Conservation (phyloP, 2,329 filamentous ascomycete species). For the Dothidotthia symphoricarpi region DNA sequence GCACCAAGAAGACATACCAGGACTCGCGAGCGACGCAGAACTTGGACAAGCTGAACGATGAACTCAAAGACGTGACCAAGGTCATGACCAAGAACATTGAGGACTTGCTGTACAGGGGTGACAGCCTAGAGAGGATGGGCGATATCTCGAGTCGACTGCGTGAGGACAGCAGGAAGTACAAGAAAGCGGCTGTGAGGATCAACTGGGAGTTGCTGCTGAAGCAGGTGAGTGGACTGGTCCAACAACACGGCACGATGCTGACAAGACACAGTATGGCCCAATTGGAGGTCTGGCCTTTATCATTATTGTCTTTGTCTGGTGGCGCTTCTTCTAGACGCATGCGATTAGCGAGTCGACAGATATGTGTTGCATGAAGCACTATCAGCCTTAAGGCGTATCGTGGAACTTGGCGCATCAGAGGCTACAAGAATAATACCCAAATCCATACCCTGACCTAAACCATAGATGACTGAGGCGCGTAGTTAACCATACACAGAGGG, state of each 20-base stretch:
- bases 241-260: constrained; percentile 9
- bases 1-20: constrained; percentile 90
- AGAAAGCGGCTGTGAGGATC: constrained; percentile 86
- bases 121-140: constrained; percentile 94
- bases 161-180: constrained; percentile 94
- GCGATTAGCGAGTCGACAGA: background rate
- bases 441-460: constrained; percentile 1
- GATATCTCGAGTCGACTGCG: constrained; percentile 83
- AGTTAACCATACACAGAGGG: no score
- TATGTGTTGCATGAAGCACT: background rate
- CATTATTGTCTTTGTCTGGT: constrained; percentile 83
- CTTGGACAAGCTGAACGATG: constrained; percentile 91
- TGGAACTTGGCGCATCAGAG: constrained; percentile 10
- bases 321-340: constrained; percentile 75
- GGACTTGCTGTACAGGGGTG: constrained; percentile 90
- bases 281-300: constrained; percentile 79
- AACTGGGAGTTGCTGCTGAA: constrained; percentile 97
- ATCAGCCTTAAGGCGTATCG: background rate
- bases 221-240: constrained; percentile 56
- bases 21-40: constrained; percentile 89
- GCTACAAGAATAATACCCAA: constrained; percentile 19
- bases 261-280: constrained; percentile 68
- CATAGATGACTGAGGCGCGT: constrained; percentile 7
- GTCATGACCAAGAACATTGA: constrained; percentile 99
- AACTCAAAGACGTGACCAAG: constrained; percentile 95